A percentile compares a stretch with the other conserved stretches of the same genome.
These are phyloP conservation scores for Leccinum griseonigrum DNA, from an alignment of 1,284 basidiomycete species.

Conservation along the genomic window DNA sequence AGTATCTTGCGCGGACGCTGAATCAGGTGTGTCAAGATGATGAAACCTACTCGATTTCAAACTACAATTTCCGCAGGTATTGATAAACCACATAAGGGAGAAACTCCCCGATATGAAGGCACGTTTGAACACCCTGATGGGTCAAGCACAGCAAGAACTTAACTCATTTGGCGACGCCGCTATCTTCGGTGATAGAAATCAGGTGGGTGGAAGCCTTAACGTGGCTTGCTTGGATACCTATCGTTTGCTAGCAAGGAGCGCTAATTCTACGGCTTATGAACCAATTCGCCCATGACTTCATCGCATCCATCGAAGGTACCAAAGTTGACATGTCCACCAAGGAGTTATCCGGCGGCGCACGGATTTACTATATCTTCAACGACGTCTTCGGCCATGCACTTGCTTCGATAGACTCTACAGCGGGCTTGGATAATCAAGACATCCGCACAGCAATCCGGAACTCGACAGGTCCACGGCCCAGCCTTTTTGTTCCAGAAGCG, in stretches of 20 bases:
- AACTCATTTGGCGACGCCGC: conserved; percentile 95
- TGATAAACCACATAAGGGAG: conserved; percentile 98
- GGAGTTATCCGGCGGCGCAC: conserved; percentile 95
- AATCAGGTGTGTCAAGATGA: conserved; percentile 69
- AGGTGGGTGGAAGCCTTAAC: conserved; percentile 43
- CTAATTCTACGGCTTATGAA: conserved; percentile 97
- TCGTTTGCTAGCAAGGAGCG: conserved; percentile 62
- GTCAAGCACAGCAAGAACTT: conserved; percentile 97
- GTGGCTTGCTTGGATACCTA: conserved; percentile 11
- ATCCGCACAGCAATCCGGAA: conserved; percentile 98
- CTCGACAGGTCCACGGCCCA: conserved; percentile 95
- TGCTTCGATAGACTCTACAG: conserved; percentile 86
- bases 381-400: conserved; percentile 96
- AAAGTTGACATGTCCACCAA: conserved; percentile 97
- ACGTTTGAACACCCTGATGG: conserved; percentile 96
- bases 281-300: conserved; percentile 96
- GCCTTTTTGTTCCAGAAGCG: conserved; percentile 95
- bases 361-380: conserved; percentile 99
- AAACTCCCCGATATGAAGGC: conserved; percentile 99
- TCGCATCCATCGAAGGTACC: conserved; percentile 98
- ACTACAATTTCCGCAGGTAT: conserved; percentile 52
- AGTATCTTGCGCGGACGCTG: conserved; percentile 90
- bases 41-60: neutral
- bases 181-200: conserved; percentile 90
- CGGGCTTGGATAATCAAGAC: conserved; percentile 90